These are phyloP conservation scores for Turnera subulata DNA, from an alignment of 345 rosid genomes.

Conservation along the genomic window DNA sequence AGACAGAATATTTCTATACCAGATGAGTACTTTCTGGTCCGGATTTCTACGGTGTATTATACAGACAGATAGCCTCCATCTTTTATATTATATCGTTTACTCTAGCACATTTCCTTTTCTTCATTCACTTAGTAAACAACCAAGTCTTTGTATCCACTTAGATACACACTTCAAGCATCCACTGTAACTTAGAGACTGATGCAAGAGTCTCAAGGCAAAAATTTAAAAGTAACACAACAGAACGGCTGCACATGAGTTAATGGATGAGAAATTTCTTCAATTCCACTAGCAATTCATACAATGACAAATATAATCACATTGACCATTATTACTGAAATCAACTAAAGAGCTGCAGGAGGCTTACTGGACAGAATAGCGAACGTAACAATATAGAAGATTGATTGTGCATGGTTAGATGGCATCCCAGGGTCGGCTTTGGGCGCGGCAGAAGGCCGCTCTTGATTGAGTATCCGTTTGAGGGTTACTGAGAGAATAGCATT, in stretches of 20 bases:
- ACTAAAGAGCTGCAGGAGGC: neutral
- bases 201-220: too few relatives aligned
- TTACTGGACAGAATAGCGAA: slow-evolving; percentile 48
- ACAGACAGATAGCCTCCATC: too few relatives aligned
- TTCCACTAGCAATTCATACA: neutral
- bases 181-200: too few relatives aligned
- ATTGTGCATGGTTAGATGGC: slow-evolving; percentile 90
- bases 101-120: too few relatives aligned
- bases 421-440: slow-evolving; percentile 50
- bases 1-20: too few relatives aligned
- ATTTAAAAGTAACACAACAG: neutral
- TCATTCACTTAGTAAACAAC: too few relatives aligned
- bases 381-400: slow-evolving; percentile 55
- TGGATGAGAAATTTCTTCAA: neutral
- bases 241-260: neutral
- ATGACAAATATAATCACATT: neutral
- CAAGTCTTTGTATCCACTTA: too few relatives aligned
- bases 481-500: slow-evolving; percentile 10
- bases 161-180: too few relatives aligned
- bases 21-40: too few relatives aligned
- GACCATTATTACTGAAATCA: neutral
- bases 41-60: too few relatives aligned
- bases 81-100: too few relatives aligned
- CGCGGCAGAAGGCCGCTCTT: slow-evolving; percentile 14
- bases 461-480: slow-evolving; percentile 13